Conservation (phyloP, 2,329 filamentous ascomycete genomes). For the Xylaria multiplex region DNA sequence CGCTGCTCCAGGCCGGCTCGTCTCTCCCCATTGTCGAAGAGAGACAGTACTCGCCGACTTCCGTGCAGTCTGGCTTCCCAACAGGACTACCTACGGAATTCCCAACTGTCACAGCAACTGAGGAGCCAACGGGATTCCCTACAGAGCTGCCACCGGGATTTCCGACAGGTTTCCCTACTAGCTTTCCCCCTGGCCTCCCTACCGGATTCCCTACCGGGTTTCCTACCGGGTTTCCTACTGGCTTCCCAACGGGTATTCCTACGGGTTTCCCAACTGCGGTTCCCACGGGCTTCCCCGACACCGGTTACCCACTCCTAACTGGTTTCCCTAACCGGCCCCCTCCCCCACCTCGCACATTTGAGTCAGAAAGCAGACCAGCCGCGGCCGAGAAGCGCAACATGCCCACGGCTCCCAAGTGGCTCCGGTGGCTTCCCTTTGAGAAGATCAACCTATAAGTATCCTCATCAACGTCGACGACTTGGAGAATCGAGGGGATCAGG, state of each 20-base stretch:
- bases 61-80: slow-evolving; percentile 15
- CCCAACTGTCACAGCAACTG: slow-evolving; percentile 1
- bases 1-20: slow-evolving; percentile 29
- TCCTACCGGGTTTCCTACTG: slow-evolving; percentile 1
- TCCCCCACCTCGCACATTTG: background rate
- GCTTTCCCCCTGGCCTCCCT: slow-evolving; percentile 4
- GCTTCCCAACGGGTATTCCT: slow-evolving; percentile 12
- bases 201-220: background rate
- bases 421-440: slow-evolving; percentile 34
- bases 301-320: slow-evolving; percentile 9
- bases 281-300: background rate
- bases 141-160: background rate
- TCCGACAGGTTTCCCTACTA: slow-evolving; percentile 9
- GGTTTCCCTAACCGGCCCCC: slow-evolving; percentile 20
- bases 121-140: background rate
- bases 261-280: background rate
- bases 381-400: slow-evolving; percentile 9
- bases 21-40: slow-evolving; percentile 32
- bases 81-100: background rate
- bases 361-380: background rate
- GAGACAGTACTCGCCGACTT: slow-evolving; percentile 14
- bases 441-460: slow-evolving; percentile 30
- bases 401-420: slow-evolving; percentile 28
- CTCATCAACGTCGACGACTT: background rate
- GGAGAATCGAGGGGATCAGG: background rate